These are phyloP conservation scores for Acer campestre DNA, from an alignment of 345 rosid genomes.

Conservation along the genomic window DNA sequence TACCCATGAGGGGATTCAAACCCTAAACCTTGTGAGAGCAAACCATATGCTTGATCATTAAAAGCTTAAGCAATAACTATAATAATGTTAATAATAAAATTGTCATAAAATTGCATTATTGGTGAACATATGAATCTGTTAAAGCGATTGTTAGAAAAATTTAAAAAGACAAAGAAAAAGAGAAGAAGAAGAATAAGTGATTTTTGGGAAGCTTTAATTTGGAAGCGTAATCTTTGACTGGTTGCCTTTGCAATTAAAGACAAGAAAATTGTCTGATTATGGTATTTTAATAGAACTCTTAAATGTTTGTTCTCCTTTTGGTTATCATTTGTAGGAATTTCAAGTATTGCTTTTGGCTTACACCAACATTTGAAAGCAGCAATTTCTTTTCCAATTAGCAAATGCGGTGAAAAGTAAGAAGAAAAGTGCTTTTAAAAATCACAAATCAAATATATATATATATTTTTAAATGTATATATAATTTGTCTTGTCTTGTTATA, in stretches of 20 bases:
- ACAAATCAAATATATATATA: too few relatives aligned
- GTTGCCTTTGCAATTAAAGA: slow-evolving; percentile 6
- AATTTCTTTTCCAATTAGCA: slow-evolving; percentile 23
- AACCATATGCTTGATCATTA: too few relatives aligned
- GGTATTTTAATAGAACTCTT: background rate
- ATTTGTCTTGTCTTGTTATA: background rate
- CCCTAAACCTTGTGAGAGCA: too few relatives aligned
- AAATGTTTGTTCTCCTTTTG: slow-evolving; percentile 9
- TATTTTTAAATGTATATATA: too few relatives aligned
- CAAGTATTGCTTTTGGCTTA: background rate
- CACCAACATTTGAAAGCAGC: slow-evolving; percentile 13
- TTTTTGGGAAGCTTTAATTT: slow-evolving; percentile 24
- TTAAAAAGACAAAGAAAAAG: background rate
- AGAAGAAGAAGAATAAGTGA: background rate
- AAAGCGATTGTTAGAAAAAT: slow-evolving; percentile 20
- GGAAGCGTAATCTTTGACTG: slow-evolving; percentile 36
- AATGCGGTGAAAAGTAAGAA: slow-evolving; percentile 9
- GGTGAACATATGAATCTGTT: slow-evolving; percentile 15
- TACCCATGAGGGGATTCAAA: too few relatives aligned
- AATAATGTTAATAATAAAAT: too few relatives aligned
- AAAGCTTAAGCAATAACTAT: too few relatives aligned
- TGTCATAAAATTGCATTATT: too few relatives aligned
- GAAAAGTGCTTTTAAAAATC: background rate
- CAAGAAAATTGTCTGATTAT: slow-evolving; percentile 8
- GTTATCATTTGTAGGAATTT: slow-evolving; percentile 1